A percentile compares a stretch with the other conserved stretches of the same genome.
phyloP scores from a whole-genome alignment of 768 basidiomycete species.

The Omphalotus guepiniiformis region DNA sequence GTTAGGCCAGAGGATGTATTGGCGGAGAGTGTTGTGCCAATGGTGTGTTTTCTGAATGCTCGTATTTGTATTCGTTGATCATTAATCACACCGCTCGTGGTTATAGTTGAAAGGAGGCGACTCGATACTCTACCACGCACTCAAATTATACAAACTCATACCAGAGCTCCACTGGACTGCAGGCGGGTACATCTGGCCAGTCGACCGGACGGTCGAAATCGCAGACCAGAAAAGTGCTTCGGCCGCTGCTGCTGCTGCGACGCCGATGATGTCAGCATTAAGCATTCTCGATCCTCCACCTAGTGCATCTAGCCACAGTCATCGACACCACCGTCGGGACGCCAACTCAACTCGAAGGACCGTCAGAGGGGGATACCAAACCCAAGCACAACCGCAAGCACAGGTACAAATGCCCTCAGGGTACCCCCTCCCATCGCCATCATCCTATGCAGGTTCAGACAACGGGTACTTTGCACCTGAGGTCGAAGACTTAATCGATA shows the following conservation, averaged over 20 bases:
- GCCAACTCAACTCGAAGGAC: neutral
- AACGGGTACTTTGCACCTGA: neutral
- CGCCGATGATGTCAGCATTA: neutral
- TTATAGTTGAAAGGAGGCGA: constrained; percentile 73
- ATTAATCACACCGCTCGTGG: neutral
- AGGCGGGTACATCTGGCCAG: constrained; percentile 79
- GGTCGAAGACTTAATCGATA: constrained; percentile 12
- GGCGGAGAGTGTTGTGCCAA: constrained; percentile 67
- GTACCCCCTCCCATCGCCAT: no score
- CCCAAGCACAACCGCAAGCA: constrained; percentile 8
- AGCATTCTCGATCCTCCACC: constrained; percentile 15
- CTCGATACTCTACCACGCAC: constrained; percentile 67
- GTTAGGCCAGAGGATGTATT: constrained; percentile 65
- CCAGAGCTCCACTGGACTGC: constrained; percentile 80
- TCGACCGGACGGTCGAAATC: constrained; percentile 64
- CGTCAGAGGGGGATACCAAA: constrained; percentile 19
- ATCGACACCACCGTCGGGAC: no score
- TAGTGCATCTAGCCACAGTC: neutral
- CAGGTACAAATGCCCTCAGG: constrained; percentile 32
- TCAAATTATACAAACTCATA: constrained; percentile 70
- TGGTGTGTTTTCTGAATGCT: constrained; percentile 37
- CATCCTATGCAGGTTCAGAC: neutral
- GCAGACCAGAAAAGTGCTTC: constrained; percentile 34
- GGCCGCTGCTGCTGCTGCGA: neutral
- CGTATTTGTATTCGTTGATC: neutral